phyloP scores from a whole-genome alignment of 306 rosid species.

The Cucurbita moschata region DNA sequence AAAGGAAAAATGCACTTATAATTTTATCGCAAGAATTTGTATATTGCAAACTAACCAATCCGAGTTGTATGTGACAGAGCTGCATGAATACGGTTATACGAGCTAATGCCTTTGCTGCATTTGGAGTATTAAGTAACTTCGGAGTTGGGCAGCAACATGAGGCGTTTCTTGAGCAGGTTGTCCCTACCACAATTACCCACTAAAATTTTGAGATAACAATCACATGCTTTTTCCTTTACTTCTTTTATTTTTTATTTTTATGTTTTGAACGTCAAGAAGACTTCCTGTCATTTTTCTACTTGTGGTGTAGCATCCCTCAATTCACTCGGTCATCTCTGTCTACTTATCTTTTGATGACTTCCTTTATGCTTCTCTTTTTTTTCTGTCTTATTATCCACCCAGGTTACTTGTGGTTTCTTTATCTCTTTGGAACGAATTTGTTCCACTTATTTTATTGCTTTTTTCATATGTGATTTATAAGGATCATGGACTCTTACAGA shows the following conservation, averaged over 20 bases:
- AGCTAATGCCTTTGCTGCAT: slow-evolving; percentile 79
- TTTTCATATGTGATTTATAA: background rate
- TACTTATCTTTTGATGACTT: background rate
- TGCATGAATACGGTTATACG: slow-evolving; percentile 64
- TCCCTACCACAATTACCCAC: slow-evolving; percentile 1
- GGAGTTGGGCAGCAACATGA: slow-evolving; percentile 58
- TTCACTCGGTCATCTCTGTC: background rate
- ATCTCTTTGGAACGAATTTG: background rate
- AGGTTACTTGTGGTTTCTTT: background rate
- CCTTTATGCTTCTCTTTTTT: background rate
- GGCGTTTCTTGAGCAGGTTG: slow-evolving; percentile 87
- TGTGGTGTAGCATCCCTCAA: background rate
- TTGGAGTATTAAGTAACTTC: slow-evolving; percentile 69
- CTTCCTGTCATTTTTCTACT: background rate
- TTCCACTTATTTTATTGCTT: background rate
- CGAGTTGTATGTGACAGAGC: slow-evolving; percentile 26
- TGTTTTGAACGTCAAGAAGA: background rate
- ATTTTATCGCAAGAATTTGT: background rate
- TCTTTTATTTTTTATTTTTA: background rate
- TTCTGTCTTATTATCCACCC: background rate
- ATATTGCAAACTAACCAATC: background rate
- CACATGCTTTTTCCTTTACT: background rate
- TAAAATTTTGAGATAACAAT: background rate
- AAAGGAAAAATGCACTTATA: background rate
- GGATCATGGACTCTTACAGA: background rate